Evolutionary conservation across 257 asterid species (phyloP), one percentile per base, ranked within the genome.

Genomic region (Gentiana macrophylla): DNA sequence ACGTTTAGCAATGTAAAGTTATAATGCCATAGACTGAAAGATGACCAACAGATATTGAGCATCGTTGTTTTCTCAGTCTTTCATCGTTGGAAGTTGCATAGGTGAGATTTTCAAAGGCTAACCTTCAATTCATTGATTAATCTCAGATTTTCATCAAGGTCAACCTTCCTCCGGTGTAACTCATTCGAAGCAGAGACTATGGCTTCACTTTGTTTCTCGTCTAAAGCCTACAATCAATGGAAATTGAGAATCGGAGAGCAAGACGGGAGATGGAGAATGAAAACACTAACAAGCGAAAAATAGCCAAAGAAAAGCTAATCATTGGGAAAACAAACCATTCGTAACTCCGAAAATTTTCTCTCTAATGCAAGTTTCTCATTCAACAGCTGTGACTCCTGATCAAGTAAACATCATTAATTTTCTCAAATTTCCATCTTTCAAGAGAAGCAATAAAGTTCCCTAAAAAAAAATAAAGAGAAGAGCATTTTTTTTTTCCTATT

Each of bases 161-260:
- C 94, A 34, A 88, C 90, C 76, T 88, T 92, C 80, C 99, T 85
- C 55, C 75, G 73, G 55, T 80, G 84, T 80, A 91, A 78, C 74
- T 88, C 97, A 51, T 81, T 83, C 53, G 99, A 83, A 33, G 94
- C 91, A 62, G 95, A 75, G 63, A 72, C 74, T 74, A 92, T 77
- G 62, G 88, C 86, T 76, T 92, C 99, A 62, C 65, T 83, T 72
- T 92, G 95, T 78, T 85, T 88, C 72, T 88, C 95, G 77, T 92
- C 99, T 54, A 92, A 69, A 55, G 95, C 99, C 98, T 91, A 68
- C 49, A 66, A 64, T 49, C 51, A 52, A 68, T 46, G 49, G 24
- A 54, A 61, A 11, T 7, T 37, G 3, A 46, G n/a, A 59, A 1
- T 52, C 10, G 51, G 49, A 58, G 9, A 52, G n/a, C 46, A 13